Evolutionary conservation across 768 basidiomycete species (phyloP), one percentile per base, ranked within the genome.

Genomic region (Auricularia sp.): DNA sequence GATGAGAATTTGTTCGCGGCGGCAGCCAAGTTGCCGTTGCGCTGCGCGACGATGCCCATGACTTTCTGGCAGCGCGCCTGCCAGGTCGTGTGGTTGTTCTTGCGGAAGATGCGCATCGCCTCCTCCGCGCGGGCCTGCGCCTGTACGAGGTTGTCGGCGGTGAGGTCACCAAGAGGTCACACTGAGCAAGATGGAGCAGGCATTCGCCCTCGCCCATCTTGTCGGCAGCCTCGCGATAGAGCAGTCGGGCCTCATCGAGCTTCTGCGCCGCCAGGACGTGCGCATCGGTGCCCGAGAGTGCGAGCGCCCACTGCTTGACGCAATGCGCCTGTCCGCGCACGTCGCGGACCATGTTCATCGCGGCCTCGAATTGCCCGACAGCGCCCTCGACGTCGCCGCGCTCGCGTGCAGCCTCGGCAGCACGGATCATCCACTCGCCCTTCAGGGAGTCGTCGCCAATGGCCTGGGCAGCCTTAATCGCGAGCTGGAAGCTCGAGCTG

Each of bases 61-160:
- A 59, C 56, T 18, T 59, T 59, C 7, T 59, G 56, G 56, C 56
- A 59, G 34, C 56, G 56, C 11, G 56, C 56, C 34, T 59, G 56
- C 56, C 56, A 59, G 3, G 56, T 59, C 29, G 56, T 24, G 24
- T 59, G 56, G 29, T 14, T 24, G 56, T 59, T 6, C 56, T 59
- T 29, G 56, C 56, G 56, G 56, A 59, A 59, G 34, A 59, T 59
- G 56, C 56, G 56, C 56, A 59, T 59, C 21, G 56, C 56, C 56
- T 59, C 56, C 34, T 59, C 56, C 21, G 56, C 56, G 34, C n/a
- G 56, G 7, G 13, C 7, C 56, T 59, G n/a, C 24, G 56, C 56
- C 11, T 14, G 29, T 6, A 24, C 24, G 29, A 24, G 13, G 21
- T 59, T 24, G 56, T 59, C 56, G 21, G 11, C 21, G 14, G 56